Percentiles rank a stretch among this genome's conserved stretches.
Evolutionary conservation across 495 filamentous ascomycete species (phyloP).

Genomic region (Aspergillus ellipticus): DNA sequence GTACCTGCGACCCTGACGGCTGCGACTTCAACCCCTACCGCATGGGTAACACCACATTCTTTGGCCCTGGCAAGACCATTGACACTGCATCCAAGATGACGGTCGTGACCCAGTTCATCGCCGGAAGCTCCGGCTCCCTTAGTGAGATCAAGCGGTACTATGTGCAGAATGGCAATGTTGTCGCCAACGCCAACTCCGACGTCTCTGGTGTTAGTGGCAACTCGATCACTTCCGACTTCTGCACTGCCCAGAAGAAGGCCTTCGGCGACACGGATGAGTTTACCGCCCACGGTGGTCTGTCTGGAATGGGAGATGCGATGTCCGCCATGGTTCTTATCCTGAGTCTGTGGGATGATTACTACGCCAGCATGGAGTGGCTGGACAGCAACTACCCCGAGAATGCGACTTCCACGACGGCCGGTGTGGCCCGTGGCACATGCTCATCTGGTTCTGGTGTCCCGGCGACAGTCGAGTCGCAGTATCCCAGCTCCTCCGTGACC

Average conservation of each 20-base stretch:
- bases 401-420: conserved; percentile 51
- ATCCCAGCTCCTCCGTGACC: conserved; percentile 54
- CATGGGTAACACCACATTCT: conserved; percentile 59
- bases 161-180: conserved; percentile 61
- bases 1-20: conserved; percentile 66
- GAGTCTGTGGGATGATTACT: conserved; percentile 76
- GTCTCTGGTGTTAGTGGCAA: conserved; percentile 48
- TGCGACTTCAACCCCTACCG: conserved; percentile 76
- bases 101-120: conserved; percentile 67
- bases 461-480: conserved; percentile 52
- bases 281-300: conserved; percentile 53
- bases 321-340: conserved; percentile 69
- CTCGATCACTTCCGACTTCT: conserved; percentile 58
- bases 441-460: conserved; percentile 59
- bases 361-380: conserved; percentile 79
- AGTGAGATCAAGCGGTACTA: conserved; percentile 66
- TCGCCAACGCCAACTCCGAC: conserved; percentile 53
- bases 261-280: conserved; percentile 59
- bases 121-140: conserved; percentile 47
- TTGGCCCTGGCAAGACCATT: conserved; percentile 54
- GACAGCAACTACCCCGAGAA: conserved; percentile 69
- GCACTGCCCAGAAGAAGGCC: conserved; percentile 50
- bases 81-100: conserved; percentile 61
- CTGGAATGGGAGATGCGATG: conserved; percentile 54
- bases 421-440: conserved; percentile 69